Conservation (phyloP, 1,284 basidiomycete genomes). For the Ceratobasidium sp. region DNA sequence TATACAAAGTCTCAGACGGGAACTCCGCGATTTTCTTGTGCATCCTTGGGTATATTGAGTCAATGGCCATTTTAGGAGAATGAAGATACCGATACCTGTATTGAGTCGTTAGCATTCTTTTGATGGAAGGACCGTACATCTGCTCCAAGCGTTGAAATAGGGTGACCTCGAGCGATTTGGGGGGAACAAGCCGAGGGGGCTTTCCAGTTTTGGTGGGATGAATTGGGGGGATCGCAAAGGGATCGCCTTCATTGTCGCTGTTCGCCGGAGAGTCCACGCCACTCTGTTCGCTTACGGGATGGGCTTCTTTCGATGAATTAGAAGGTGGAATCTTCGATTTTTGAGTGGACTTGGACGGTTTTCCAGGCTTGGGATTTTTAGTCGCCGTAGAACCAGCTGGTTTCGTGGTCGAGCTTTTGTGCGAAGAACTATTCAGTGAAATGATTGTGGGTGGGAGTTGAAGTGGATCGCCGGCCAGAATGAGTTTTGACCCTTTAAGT, state of each 20-base stretch:
- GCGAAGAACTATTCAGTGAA: slow-evolving; percentile 53
- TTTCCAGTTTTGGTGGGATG: not conserved
- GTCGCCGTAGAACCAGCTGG: slow-evolving; percentile 38
- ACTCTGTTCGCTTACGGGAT: slow-evolving; percentile 28
- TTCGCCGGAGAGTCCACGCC: slow-evolving; percentile 32
- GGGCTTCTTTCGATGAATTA: not conserved
- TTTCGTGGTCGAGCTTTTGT: slow-evolving; percentile 40
- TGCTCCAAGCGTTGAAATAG: slow-evolving; percentile 88
- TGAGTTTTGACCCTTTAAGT: slow-evolving; percentile 83
- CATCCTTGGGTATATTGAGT: slow-evolving; percentile 65
- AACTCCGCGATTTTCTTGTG: slow-evolving; percentile 84
- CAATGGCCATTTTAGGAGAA: slow-evolving; percentile 7
- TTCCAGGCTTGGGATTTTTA: slow-evolving; percentile 13
- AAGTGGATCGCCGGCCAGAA: slow-evolving; percentile 88
- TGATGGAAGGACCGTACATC: slow-evolving; percentile 83
- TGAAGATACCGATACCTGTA: slow-evolving; percentile 67
- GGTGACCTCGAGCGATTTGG: slow-evolving; percentile 81
- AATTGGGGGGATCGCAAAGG: slow-evolving; percentile 5
- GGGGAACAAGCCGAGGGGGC: slow-evolving; percentile 58
- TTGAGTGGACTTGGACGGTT: slow-evolving; percentile 3
- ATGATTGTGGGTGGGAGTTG: slow-evolving; percentile 93
- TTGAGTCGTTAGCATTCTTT: slow-evolving; percentile 84
- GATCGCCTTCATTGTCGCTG: slow-evolving; percentile 22
- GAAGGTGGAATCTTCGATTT: slow-evolving; percentile 1
- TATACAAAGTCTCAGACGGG: slow-evolving; percentile 83